Evolutionary conservation across 176 grass and related monocot species (phyloP), one percentile per base, ranked within the genome.

Genomic region (Stipa capillata): DNA sequence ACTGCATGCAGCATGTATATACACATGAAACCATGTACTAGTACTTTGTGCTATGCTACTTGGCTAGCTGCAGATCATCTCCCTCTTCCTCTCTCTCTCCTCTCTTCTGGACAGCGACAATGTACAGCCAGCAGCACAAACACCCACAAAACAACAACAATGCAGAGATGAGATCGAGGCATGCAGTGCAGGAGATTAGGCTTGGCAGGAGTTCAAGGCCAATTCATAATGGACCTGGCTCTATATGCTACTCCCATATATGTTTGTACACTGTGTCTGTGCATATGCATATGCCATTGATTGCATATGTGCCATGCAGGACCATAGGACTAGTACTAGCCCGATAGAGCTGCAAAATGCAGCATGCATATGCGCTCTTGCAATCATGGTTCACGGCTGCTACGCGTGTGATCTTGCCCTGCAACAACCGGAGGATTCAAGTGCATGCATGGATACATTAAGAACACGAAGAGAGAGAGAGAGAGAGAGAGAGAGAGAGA

Each of bases 111-210:
- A 12, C 52, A 58, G 37, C 12, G 37, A 41, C 35, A 57, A 27
- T 75, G 52, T 28, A 57, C 12, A 29, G 23, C 9, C 37, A 10
- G 32, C 68, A 82, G 61, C 33, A 60, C 40, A 58, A 77, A 59
- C 51, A 84, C 73, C 17, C 11, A 18, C 36, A 67, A 53, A 68
- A 76, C 82, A 84, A 45, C 82, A 77, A 47, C 1, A 1, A 34
- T 17, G 75, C 44, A 39, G 60, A 15, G 29, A n/a, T 29, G 57
- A 77, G 75, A 36, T 45, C 11, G 4, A 60, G 42, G 58, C 56
- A 34, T 9, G 54, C 73, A n/a, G 54, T 8, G 64, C 55, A 71
- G 42, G 69, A 15, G 31, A 51, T 34, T 51, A 34, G 44, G 68
- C n/a, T 42, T 58, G 72, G 21, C 36, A 75, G 54, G 40, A 36